Percentiles rank a stretch among this genome's conserved stretches.
Evolutionary conservation across 1,139 yeast species (phyloP).

Genomic region (Zygosaccharomyces pseudobailii): DNA sequence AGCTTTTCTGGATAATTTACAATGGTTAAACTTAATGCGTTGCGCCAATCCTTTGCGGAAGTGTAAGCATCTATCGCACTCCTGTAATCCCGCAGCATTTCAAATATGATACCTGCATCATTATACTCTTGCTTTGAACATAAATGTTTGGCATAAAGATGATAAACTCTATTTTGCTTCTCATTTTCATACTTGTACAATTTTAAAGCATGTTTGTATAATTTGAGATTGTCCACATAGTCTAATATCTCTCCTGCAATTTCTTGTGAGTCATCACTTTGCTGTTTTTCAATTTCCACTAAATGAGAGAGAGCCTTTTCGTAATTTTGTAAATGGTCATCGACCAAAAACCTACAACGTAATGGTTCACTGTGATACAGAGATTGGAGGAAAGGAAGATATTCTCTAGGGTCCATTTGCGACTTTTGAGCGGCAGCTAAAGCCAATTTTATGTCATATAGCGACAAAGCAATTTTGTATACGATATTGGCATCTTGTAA

Average conservation of each 20-base stretch:
- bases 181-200: constrained; percentile 55
- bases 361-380: constrained; percentile 63
- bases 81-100: constrained; percentile 52
- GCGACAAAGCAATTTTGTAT: constrained; percentile 73
- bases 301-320: constrained; percentile 68
- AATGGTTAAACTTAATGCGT: constrained; percentile 63
- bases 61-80: constrained; percentile 69
- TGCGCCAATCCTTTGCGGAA: constrained; percentile 75
- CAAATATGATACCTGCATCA: constrained; percentile 78
- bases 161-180: constrained; percentile 53
- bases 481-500: constrained; percentile 82
- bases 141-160: constrained; percentile 58
- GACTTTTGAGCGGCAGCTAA: constrained; percentile 89
- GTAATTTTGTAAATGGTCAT: constrained; percentile 65
- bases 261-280: constrained; percentile 36
- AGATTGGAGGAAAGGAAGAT: constrained; percentile 82
- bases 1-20: constrained; percentile 37
- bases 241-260: constrained; percentile 53
- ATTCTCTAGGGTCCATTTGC: constrained; percentile 96
- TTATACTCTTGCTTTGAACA: constrained; percentile 49
- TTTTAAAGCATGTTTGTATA: constrained; percentile 65
- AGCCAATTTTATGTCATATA: constrained; percentile 78
- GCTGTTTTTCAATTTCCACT: constrained; percentile 43
- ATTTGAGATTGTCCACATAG: constrained; percentile 67
- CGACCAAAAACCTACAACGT: constrained; percentile 72